Evolutionary conservation across 345 rosid genomes (phyloP), one percentile per base, ranked within the genome.

Genomic region (Hirschfeldia incana): DNA sequence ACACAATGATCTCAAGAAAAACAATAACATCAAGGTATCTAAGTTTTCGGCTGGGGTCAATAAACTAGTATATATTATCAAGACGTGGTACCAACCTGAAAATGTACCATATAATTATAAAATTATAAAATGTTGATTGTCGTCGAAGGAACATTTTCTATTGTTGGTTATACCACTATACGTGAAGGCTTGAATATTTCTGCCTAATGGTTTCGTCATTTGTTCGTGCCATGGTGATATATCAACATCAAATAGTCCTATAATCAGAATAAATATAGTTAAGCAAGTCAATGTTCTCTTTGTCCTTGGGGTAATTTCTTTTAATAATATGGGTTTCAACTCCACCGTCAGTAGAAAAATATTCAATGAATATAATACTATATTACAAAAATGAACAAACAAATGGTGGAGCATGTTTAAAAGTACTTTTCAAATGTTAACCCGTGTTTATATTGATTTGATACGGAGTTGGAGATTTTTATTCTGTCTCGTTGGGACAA

Each of bases 401-500:
- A 53, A 51, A 63, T 8, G 76, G 69, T 46, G 62, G 42, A 58
- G 13, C 30, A 6, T 33, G 32, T 65, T 64, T n/a, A 6, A 57
- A 78, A 67, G 71, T 59, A 26, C 61, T 17, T 73, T 59, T 33
- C 64, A 78, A 78, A 67, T 57, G 46, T 30, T 39, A 72, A 58
- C 61, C 62, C 42, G 69, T 78, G 67, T 72, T 58, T 28, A 78
- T 55, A 44, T 67, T 33, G 61, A 16, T 67, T 46, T 73, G 82
- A 79, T 72, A 33, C 30, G 42, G 32, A 67, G 30, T 66, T 13
- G 57, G 67, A 37, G 70, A 74, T 62, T 51, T 69, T 61, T 74
- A 69, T 80, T 80, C 67, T 74, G 71, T 62, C 49, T 51, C 74
- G 75, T 69, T 74, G 75, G 75, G 59, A 65, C 83, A 80, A 74